Conservation (phyloP, 2,329 filamentous ascomycete species). For the Cyphellophora attinorum region DNA sequence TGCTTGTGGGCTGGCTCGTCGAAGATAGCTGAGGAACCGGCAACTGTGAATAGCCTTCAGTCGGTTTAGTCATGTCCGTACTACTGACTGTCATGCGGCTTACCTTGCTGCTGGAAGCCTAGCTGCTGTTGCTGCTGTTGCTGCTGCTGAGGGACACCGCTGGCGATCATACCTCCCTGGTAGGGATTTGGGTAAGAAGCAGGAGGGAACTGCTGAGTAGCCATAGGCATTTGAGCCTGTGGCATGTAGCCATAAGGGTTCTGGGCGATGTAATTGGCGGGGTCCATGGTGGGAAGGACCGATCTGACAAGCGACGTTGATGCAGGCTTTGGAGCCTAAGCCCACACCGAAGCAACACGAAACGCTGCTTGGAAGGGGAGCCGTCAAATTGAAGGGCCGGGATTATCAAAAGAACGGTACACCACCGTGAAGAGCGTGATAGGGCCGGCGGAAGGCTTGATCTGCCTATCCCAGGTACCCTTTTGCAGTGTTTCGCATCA, state of each 20-base stretch:
- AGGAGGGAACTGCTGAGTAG: not conserved
- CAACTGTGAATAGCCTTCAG: not conserved
- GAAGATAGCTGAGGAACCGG: not conserved
- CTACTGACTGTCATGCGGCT: too few relatives aligned
- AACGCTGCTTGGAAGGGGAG: too few relatives aligned
- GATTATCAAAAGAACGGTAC: too few relatives aligned
- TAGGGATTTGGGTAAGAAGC: not conserved
- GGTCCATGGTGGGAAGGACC: constrained; percentile 16
- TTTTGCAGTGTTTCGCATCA: too few relatives aligned
- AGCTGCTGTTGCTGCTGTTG: constrained; percentile 11
- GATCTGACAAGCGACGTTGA: not conserved
- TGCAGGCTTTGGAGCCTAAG: too few relatives aligned
- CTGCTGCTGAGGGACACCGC: constrained; percentile 13
- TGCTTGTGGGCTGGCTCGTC: not conserved
- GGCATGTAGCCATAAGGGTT: constrained; percentile 1
- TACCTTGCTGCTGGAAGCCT: constrained; percentile 3
- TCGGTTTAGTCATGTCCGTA: too few relatives aligned
- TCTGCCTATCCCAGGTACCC: too few relatives aligned
- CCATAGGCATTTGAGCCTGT: not conserved
- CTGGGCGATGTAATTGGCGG: constrained; percentile 8
- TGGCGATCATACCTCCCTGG: constrained; percentile 10
- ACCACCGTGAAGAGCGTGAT: too few relatives aligned
- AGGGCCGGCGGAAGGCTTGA: too few relatives aligned
- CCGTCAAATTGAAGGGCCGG: not conserved
- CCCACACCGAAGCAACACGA: not conserved